Base-by-base conservation (phyloP, 2,329 filamentous ascomycete species). In the Diaporthe sp. region DNA sequence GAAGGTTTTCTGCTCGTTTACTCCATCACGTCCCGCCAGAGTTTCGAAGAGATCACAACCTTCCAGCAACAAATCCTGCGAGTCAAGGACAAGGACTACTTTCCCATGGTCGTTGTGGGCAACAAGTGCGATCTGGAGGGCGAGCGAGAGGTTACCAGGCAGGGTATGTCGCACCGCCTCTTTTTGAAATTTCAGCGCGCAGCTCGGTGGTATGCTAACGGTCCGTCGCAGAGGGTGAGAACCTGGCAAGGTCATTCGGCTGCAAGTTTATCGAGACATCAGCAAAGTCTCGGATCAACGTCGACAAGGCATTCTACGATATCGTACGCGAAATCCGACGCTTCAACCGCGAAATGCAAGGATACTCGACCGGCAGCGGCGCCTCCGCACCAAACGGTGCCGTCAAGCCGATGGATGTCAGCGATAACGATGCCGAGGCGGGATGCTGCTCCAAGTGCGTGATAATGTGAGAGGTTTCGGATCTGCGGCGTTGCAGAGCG, bases 251-350 rank as follows among this genome's bases (percentile, higher is more conserved):
- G 80, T 92, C 93, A 78, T 98, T 99, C 85, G 93, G 93, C 83
- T 99, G 97, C 93, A 97, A 97, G 84, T 99, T 98, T 88, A 98
- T 98, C 87, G 97, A 99, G 89, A 98, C 97, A 17, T 99, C 97
- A 57, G 97, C 97, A 79, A 99, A 98, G 88, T 98, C 96, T 77
- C 94, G 96, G 84, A 97, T 97, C 88, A 98, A 98, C 83, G 97
- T 99, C 81, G 97, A 99, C 86, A 96, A 97, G 87, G 95, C 96
- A 73, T 99, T 99, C 88, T 98, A 96, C 90, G 96, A 98, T 84
- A 96, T 98, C 80, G 97, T 99, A 75, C 94, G 97, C 84, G 97
- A 98, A 85, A 99, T 99, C 83, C 92, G 97, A 86, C 94, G 95
- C 86, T 98, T 98, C 88, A 98, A 99, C 92, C 96, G 97, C 84